These are phyloP conservation scores for Solanum etuberosum DNA, from an alignment of 257 asterid species.

Conservation along the genomic window DNA sequence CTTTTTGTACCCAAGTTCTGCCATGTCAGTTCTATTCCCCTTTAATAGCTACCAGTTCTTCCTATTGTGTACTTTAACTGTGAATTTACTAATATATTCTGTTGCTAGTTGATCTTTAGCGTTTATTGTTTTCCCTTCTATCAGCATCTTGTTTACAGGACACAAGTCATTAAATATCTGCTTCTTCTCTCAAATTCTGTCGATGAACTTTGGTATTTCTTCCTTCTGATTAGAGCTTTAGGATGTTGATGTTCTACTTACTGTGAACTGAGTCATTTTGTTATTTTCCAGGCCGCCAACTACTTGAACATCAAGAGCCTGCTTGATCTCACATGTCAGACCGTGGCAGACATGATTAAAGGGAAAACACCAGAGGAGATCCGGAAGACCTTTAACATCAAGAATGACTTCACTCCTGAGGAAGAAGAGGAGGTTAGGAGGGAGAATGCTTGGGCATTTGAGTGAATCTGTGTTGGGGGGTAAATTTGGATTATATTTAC, in stretches of 20 bases:
- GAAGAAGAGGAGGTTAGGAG: background rate
- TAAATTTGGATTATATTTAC: background rate
- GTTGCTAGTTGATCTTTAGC: background rate
- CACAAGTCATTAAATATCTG: background rate
- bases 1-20: background rate
- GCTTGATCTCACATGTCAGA: background rate
- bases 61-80: background rate
- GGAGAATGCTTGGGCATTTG: background rate
- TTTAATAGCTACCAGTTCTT: background rate
- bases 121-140: background rate
- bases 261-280: background rate
- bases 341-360: background rate
- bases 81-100: background rate
- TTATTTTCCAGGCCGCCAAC: background rate
- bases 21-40: background rate
- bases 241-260: background rate
- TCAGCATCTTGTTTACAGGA: background rate
- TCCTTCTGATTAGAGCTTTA: background rate
- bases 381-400: background rate
- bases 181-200: background rate
- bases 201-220: background rate
- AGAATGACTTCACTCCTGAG: background rate
- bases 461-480: background rate
- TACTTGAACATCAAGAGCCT: background rate
- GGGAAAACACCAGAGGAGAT: background rate